These are phyloP conservation scores for Scheffersomyces lignicola DNA, from an alignment of 1,139 yeast genomes.

Conservation along the genomic window DNA sequence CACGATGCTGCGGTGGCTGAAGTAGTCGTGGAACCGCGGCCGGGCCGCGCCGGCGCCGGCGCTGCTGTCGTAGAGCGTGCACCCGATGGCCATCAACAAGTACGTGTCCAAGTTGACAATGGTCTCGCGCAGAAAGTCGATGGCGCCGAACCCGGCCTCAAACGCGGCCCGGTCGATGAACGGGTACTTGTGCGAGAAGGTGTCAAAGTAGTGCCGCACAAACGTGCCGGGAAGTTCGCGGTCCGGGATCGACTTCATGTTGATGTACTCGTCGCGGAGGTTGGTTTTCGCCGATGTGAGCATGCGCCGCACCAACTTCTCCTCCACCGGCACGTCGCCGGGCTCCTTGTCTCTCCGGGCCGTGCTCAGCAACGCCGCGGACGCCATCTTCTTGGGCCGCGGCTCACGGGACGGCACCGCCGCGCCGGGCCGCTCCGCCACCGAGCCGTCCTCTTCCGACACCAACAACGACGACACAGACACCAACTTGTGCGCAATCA, in stretches of 20 bases:
- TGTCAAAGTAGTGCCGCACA: conserved; percentile 36
- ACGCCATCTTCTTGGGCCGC: conserved; percentile 5
- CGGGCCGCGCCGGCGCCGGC: conserved; percentile 16
- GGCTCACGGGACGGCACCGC: no score
- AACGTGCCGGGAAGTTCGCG: conserved; percentile 30
- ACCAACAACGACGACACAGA: conserved; percentile 18
- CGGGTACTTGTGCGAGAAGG: conserved; percentile 38
- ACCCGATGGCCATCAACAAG: conserved; percentile 41
- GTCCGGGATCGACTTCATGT: conserved; percentile 30
- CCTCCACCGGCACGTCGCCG: conserved; percentile 6
- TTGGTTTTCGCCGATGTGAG: conserved; percentile 11
- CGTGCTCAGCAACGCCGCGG: conserved; percentile 8
- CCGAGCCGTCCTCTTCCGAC: conserved; percentile 9
- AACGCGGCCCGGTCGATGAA: conserved; percentile 28
- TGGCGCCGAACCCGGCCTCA: conserved; percentile 19
- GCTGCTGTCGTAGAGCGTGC: conserved; percentile 35
- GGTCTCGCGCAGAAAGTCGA: conserved; percentile 35
- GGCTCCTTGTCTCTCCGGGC: conserved; percentile 10
- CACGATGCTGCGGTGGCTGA: conserved; percentile 33
- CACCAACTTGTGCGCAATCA: conserved; percentile 17
- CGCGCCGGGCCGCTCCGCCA: no score
- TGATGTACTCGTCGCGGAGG: conserved; percentile 38
- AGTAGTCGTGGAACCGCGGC: conserved; percentile 23
- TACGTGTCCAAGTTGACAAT: conserved; percentile 40
- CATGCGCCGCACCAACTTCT: conserved; percentile 7